Percentiles rank a stretch among this genome's conserved stretches.
Evolutionary conservation across 2,329 filamentous ascomycete species (phyloP).

Genomic region (Diaporthe citri): DNA sequence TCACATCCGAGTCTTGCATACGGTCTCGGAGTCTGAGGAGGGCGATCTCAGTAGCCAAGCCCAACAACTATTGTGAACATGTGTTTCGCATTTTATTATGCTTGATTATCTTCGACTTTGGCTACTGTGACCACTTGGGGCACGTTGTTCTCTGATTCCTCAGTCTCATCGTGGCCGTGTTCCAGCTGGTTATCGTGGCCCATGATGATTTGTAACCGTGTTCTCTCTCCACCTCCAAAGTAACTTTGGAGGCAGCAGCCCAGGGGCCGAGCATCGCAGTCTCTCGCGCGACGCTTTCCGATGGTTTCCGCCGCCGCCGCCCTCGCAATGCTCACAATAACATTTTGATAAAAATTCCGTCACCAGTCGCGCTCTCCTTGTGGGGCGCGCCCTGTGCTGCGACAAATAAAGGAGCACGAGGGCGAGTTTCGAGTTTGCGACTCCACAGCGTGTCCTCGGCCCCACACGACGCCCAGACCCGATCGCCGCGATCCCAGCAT

Average conservation of each 20-base stretch:
- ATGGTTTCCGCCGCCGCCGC: too few species aligned
- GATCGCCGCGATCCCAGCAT: conserved; percentile 8
- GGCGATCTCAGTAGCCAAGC: background rate
- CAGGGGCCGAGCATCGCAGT: too few species aligned
- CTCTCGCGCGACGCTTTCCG: background rate
- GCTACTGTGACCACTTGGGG: too few species aligned
- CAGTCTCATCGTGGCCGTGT: background rate
- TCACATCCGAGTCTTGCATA: too few species aligned
- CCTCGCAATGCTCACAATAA: background rate
- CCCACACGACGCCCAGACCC: conserved; percentile 17
- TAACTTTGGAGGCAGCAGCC: too few species aligned
- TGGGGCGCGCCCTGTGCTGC: background rate
- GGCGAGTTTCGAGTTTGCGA: conserved; percentile 7
- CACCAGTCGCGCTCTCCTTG: background rate
- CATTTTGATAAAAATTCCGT: background rate
- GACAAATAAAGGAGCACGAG: conserved; percentile 2
- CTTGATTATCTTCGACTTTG: background rate
- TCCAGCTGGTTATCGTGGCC: background rate
- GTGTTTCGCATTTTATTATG: background rate
- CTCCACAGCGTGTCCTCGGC: background rate
- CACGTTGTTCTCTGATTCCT: background rate
- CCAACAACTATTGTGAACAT: too few species aligned
- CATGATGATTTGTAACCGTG: background rate
- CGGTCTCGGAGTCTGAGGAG: background rate
- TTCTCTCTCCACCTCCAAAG: too few species aligned